phyloP scores from a whole-genome alignment of 441 rosid species.

The Hura crepitans region DNA sequence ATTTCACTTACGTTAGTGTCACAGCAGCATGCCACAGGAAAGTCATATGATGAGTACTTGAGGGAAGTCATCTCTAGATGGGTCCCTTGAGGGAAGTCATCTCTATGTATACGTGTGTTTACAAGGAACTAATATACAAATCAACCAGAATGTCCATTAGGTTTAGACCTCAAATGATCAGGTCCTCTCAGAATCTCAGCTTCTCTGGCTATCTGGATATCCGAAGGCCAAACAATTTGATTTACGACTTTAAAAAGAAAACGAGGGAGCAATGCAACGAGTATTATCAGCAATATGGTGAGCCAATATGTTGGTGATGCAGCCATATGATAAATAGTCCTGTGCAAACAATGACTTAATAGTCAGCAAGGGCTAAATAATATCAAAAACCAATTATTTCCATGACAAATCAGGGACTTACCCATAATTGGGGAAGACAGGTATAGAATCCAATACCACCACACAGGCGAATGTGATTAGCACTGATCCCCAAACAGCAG shows the following conservation, averaged over 20 bases:
- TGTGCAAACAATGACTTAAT: constrained; percentile 32
- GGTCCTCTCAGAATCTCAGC: constrained; percentile 46
- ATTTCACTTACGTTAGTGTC: constrained; percentile 32
- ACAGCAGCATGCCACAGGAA: constrained; percentile 26
- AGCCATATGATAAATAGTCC: constrained; percentile 65
- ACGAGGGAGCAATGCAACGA: constrained; percentile 61
- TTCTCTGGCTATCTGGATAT: constrained; percentile 70
- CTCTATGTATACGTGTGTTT: constrained; percentile 22
- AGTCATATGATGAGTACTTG: constrained; percentile 25
- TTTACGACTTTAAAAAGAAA: constrained; percentile 54
- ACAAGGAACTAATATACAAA: constrained; percentile 28
- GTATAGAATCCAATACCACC: constrained; percentile 66
- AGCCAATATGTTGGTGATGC: constrained; percentile 68
- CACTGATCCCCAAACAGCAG: constrained; percentile 80
- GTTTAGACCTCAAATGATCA: constrained; percentile 27
- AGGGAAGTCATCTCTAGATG: constrained; percentile 30
- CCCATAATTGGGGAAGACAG: constrained; percentile 70
- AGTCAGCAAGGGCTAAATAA: constrained; percentile 18
- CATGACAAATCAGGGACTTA: constrained; percentile 31
- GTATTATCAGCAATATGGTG: constrained; percentile 50
- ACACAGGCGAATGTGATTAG: constrained; percentile 54
- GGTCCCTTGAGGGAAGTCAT: no score
- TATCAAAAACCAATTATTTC: background rate
- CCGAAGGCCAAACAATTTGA: constrained; percentile 72
- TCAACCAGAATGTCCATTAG: constrained; percentile 40